phyloP scores from a whole-genome alignment of 768 basidiomycete genomes.

The Pilatotrama ljubarskyi region DNA sequence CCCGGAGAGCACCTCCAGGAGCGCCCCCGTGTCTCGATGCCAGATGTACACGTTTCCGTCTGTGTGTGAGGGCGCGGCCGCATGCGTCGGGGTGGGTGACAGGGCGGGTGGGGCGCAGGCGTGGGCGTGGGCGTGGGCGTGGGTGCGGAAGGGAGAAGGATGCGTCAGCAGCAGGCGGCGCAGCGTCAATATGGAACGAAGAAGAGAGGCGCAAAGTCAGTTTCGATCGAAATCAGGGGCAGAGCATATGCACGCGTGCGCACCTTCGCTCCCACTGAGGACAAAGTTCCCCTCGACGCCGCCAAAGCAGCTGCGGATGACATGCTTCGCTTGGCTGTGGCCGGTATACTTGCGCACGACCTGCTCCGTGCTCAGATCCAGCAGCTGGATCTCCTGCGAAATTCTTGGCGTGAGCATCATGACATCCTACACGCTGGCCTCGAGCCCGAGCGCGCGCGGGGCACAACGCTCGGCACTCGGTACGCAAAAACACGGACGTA shows the following conservation, averaged over 20 bases:
- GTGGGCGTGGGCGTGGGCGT: neutral
- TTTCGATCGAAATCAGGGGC: neutral
- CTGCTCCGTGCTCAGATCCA: slow-evolving; percentile 72
- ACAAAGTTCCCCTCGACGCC: slow-evolving; percentile 87
- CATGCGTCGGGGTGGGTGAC: neutral
- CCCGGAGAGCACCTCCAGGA: slow-evolving; percentile 86
- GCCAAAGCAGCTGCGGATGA: slow-evolving; percentile 93
- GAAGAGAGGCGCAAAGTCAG: neutral
- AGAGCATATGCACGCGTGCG: slow-evolving; percentile 25
- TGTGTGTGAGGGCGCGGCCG: slow-evolving; percentile 31
- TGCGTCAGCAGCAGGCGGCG: neutral
- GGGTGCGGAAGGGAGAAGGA: neutral
- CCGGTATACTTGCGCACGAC: slow-evolving; percentile 82
- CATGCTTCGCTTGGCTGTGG: slow-evolving; percentile 79
- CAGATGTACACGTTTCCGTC: slow-evolving; percentile 95
- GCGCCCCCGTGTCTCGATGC: slow-evolving; percentile 81
- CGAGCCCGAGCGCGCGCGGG: too few species aligned
- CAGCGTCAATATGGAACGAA: too few species aligned
- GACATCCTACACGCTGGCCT: too few species aligned
- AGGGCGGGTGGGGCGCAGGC: neutral
- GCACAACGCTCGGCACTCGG: neutral
- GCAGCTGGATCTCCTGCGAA: slow-evolving; percentile 82
- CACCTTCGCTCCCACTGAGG: slow-evolving; percentile 94
- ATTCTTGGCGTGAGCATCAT: slow-evolving; percentile 13
- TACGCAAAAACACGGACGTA: slow-evolving; percentile 15